Evolutionary conservation across 2,329 filamentous ascomycete species (phyloP), one percentile per base, ranked within the genome.

Genomic region (Ceratocystis lukuohia): DNA sequence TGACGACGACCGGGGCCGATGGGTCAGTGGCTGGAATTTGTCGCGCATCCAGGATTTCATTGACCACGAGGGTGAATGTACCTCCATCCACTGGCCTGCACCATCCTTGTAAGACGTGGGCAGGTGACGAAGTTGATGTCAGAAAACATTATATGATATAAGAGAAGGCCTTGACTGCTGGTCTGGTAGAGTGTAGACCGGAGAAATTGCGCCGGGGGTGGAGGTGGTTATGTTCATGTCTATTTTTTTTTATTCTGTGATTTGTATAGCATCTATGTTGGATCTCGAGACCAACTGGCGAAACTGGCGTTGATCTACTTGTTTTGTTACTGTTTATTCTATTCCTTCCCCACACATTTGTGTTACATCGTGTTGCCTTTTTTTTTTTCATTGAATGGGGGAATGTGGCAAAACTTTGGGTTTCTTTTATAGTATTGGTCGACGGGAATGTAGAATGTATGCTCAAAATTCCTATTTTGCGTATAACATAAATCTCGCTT

Each of bases 11-110:
- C 69, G 71, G n/a, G 70, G 75, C 57, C 69, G 72, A 4, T 72
- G 69, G 64, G 72, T 71, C 50, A 79, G 76, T 63, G 78, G 78
- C 12, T 80, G 78, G 79, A 71, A 75, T 50, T 68, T 77, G 17
- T 70, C 74, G 8, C 76, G 73, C 69, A 79, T 80, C 66, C 69
- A 74, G 25, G 66, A 69, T 15, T 80, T 77, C n/a, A 69, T 67
- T 25, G 66, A 73, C 57, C 66, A 72, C 56, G 73, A 78, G 67
- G 73, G 72, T 2, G 68, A 74, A 10, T 79, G 77, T 69, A 70
- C 71, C 8, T 68, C 71, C 56, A 69, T 74, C 15, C 69, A 71
- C 45, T 76, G 74, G 74, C 75, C 75, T 1, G 5, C 25, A 7
- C 56, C 56, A 17, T 62, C 70, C 25, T 66, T 25, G 3, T 62